Conservation (phyloP, 495 filamentous ascomycete species). For the Diplogelasinospora grovesii region DNA sequence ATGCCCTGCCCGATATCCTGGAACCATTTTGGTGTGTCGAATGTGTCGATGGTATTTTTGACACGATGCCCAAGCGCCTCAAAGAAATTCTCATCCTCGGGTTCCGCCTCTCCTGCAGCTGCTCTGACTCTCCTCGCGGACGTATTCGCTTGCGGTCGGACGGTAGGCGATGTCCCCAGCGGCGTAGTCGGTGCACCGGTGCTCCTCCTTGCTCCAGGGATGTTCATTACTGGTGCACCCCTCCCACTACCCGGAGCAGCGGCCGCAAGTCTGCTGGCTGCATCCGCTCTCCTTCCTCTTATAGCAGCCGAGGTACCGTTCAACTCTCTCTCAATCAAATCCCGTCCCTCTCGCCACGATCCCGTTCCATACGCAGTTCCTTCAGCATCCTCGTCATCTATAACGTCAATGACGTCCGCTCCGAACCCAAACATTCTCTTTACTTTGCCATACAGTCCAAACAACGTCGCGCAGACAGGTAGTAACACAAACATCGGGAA, state of each 20-base stretch:
- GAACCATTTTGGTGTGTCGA: constrained; percentile 76
- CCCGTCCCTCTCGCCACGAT: constrained; percentile 88
- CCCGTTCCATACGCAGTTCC: constrained; percentile 68
- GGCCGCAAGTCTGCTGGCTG: constrained; percentile 18
- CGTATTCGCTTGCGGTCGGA: constrained; percentile 27
- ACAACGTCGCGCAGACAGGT: constrained; percentile 73
- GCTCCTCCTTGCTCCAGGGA: constrained; percentile 23
- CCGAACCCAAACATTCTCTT: constrained; percentile 73
- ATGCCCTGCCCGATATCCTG: constrained; percentile 56
- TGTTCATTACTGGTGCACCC: constrained; percentile 32
- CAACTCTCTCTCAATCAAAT: constrained; percentile 85
- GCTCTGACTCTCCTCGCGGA: constrained; percentile 22
- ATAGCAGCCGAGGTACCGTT: constrained; percentile 46
- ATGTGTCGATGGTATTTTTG: constrained; percentile 81
- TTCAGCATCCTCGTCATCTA: constrained; percentile 57
- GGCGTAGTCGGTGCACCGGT: constrained; percentile 28
- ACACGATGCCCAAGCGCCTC: constrained; percentile 76
- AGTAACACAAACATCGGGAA: constrained; percentile 83
- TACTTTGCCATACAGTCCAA: constrained; percentile 80
- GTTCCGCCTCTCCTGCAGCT: constrained; percentile 32
- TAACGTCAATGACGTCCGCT: constrained; percentile 67
- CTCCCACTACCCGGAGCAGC: constrained; percentile 12
- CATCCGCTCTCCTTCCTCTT: constrained; percentile 28
- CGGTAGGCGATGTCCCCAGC: constrained; percentile 35
- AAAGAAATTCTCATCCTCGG: constrained; percentile 75